Evolutionary conservation across 176 grass and related monocot species (phyloP).

Genomic region (Raddia guianensis): DNA sequence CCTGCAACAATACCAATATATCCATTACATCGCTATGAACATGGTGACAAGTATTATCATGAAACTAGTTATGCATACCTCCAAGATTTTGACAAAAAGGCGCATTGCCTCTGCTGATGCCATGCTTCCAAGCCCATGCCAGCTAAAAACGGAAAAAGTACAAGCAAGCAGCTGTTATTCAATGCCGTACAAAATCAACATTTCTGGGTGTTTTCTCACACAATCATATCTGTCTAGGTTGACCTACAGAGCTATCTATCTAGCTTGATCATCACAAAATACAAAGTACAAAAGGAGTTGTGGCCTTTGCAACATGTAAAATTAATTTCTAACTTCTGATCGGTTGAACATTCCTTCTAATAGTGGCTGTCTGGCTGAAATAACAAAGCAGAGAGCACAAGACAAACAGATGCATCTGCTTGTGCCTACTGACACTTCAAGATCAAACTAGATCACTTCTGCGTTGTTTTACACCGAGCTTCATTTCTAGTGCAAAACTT

Average conservation of each 20-base stretch:
- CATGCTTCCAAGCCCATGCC: slow-evolving; percentile 94
- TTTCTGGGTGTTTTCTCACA: background rate
- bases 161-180: slow-evolving; percentile 9
- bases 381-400: background rate
- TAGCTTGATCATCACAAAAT: slow-evolving; percentile 21
- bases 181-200: background rate
- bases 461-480: background rate
- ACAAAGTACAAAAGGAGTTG: background rate
- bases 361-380: background rate
- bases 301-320: background rate
- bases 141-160: slow-evolving; percentile 56
- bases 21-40: slow-evolving; percentile 25
- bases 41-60: slow-evolving; percentile 11
- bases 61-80: slow-evolving; percentile 57
- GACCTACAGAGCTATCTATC: background rate
- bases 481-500: background rate
- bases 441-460: background rate
- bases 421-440: background rate
- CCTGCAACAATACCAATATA: slow-evolving; percentile 50
- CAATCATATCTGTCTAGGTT: slow-evolving; percentile 19
- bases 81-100: slow-evolving; percentile 97
- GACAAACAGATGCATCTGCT: background rate
- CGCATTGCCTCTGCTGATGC: slow-evolving; percentile 90
- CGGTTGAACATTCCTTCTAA: background rate
- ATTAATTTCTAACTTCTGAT: slow-evolving; percentile 9